phyloP scores from a whole-genome alignment of 176 grass and related monocot species.

The Zea mays region Zm-B73-REFERENCE-NAM-5.0 NC_050097.1:204720001-204720500 shows the following conservation, averaged over 20 bases:
- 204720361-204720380: slow-evolving; percentile 36
- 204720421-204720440: slow-evolving; percentile 42
- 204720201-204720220: slow-evolving; percentile 45
- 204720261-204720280: slow-evolving; percentile 40
- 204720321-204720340: slow-evolving; percentile 50
- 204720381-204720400: slow-evolving; percentile 40
- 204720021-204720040: background rate
- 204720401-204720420: slow-evolving; percentile 32
- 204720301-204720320: slow-evolving; percentile 48
- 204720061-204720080: background rate
- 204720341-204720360: slow-evolving; percentile 41
- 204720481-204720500: slow-evolving; percentile 46
- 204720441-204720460: slow-evolving; percentile 40
- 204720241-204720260: slow-evolving; percentile 35
- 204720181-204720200: slow-evolving; percentile 35
- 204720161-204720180: slow-evolving; percentile 14
- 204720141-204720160: slow-evolving; percentile 20
- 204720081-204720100: slow-evolving; percentile 12
- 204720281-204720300: slow-evolving; percentile 43
- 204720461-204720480: slow-evolving; percentile 59
- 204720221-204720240: slow-evolving; percentile 46
- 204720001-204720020: background rate
- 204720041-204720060: background rate
- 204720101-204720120: slow-evolving; percentile 1
- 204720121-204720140: background rate